Conservation (phyloP, 345 rosid genomes). For the Murraya koenigii region DNA sequence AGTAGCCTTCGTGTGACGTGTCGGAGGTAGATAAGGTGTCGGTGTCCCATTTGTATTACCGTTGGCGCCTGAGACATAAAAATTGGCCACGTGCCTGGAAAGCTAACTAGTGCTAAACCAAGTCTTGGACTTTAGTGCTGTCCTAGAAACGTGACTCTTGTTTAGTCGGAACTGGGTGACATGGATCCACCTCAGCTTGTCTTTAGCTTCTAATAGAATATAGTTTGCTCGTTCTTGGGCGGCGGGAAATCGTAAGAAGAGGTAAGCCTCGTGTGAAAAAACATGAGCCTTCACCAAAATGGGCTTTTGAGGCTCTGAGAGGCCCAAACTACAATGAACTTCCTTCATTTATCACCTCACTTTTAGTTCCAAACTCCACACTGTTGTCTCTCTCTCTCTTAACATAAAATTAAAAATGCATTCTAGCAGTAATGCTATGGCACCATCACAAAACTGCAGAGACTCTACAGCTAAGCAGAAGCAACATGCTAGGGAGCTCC, state of each 20-base stretch:
- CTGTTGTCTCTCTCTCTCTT: background rate
- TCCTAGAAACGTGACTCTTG: background rate
- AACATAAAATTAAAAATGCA: background rate
- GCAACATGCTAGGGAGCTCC: background rate
- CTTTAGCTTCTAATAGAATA: background rate
- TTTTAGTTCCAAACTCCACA: too few species aligned
- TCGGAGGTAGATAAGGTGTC: background rate
- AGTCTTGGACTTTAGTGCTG: background rate
- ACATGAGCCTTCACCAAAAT: too few species aligned
- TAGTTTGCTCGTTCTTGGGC: too few species aligned
- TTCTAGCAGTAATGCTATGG: background rate
- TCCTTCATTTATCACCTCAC: background rate
- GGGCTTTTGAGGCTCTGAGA: background rate
- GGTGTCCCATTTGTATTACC: too few species aligned
- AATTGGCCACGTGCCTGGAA: conserved; percentile 2
- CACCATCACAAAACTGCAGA: too few species aligned
- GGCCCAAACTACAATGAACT: background rate
- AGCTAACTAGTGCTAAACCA: background rate
- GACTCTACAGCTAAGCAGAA: background rate
- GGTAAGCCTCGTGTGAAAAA: too few species aligned
- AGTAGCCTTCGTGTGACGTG: background rate
- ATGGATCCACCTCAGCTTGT: conserved; percentile 29
- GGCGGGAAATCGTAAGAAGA: too few species aligned
- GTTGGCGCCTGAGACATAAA: too few species aligned
- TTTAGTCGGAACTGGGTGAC: conserved; percentile 19